Evolutionary conservation across 2,329 filamentous ascomycete genomes (phyloP).

Genomic region (Didymella sp.): DNA sequence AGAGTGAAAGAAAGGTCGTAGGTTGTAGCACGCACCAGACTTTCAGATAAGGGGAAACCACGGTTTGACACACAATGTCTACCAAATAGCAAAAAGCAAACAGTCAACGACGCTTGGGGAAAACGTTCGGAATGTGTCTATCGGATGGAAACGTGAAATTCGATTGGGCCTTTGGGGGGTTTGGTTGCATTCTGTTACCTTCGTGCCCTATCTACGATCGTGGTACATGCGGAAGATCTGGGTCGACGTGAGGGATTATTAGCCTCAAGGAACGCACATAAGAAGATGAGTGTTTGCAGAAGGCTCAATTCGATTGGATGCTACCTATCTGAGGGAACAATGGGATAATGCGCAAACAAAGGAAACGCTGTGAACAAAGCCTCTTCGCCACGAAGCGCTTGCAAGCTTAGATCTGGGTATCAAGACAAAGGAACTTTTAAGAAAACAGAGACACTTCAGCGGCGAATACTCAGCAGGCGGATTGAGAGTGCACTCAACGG

Average conservation of each 20-base stretch:
- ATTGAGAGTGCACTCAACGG: neutral
- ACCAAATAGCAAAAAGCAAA: neutral
- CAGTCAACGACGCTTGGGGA: neutral
- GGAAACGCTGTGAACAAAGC: neutral
- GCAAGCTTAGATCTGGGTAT: neutral
- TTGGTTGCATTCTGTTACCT: no score
- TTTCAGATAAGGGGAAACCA: neutral
- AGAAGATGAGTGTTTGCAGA: neutral
- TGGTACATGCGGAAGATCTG: no score
- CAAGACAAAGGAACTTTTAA: neutral
- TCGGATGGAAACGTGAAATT: no score
- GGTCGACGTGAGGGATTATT: no score
- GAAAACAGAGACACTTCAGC: no score
- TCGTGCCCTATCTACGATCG: no score
- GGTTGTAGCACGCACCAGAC: slow-evolving; percentile 2
- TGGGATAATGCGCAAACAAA: neutral
- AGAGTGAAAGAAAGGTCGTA: neutral
- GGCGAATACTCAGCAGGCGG: neutral
- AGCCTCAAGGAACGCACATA: neutral
- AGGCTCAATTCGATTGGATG: neutral
- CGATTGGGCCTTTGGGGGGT: no score
- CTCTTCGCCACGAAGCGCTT: neutral
- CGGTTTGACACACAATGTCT: neutral
- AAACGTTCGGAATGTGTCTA: neutral
- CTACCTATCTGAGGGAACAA: neutral